phyloP scores from a whole-genome alignment of 1,284 basidiomycete genomes.

The Ceratobasidium sp. region DNA sequence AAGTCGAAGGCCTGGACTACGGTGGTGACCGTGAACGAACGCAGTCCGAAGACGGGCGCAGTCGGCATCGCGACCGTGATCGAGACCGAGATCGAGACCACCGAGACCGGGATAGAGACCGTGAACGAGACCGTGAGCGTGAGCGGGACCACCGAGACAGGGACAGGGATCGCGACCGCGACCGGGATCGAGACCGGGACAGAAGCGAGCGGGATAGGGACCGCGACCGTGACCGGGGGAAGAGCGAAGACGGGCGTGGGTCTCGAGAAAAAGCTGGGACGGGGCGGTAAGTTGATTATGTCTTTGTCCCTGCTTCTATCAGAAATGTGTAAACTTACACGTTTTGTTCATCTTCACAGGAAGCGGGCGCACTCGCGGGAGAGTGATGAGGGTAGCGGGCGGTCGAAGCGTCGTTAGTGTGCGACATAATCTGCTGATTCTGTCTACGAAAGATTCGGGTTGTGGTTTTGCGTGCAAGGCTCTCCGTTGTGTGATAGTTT shows the following conservation, averaged over 20 bases:
- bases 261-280: constrained; percentile 39
- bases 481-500: constrained; percentile 12
- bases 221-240: constrained; percentile 46
- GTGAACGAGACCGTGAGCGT: constrained; percentile 47
- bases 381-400: constrained; percentile 44
- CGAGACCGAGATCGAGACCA: constrained; percentile 47
- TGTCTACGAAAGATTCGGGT: neutral
- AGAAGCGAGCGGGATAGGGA: constrained; percentile 47
- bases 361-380: constrained; percentile 43
- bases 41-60: constrained; percentile 64
- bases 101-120: constrained; percentile 46
- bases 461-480: constrained; percentile 7
- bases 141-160: constrained; percentile 34
- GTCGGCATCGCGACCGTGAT: constrained; percentile 54
- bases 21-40: constrained; percentile 66
- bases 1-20: constrained; percentile 86
- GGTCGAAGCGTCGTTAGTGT: constrained; percentile 38
- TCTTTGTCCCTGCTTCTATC: neutral
- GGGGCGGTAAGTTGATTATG: constrained; percentile 17
- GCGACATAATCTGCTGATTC: constrained; percentile 16
- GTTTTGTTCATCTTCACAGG: constrained; percentile 17
- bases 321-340: constrained; percentile 14
- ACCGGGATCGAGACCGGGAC: constrained; percentile 44
- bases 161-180: constrained; percentile 43
- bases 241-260: constrained; percentile 40